Conservation (phyloP, 176 grass and related monocot genomes). For the Phoenix dactylifera region DNA sequence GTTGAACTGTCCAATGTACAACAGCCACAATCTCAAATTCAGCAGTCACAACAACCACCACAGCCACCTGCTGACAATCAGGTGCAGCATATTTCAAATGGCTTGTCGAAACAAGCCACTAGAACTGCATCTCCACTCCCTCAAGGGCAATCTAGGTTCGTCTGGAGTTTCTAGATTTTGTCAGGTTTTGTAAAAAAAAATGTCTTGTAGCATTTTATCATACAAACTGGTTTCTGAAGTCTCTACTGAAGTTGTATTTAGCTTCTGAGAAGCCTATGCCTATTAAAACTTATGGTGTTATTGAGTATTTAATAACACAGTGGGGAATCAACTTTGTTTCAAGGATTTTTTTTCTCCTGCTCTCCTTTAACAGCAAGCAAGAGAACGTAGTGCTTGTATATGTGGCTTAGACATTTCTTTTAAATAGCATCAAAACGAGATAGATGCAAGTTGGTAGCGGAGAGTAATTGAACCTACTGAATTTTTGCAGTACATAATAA, state of each 20-base stretch:
- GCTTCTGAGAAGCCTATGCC: not conserved
- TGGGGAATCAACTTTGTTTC: no score
- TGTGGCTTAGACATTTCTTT: no score
- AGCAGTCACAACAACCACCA: conserved; percentile 26
- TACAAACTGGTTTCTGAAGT: conserved; percentile 5
- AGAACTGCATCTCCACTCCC: conserved; percentile 86
- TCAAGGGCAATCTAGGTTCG: conserved; percentile 97
- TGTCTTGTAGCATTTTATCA: conserved; percentile 16
- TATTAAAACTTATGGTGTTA: no score
- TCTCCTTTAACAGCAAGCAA: no score
- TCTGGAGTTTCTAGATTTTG: conserved; percentile 89
- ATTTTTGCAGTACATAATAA: no score
- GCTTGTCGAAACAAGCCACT: conserved; percentile 37
- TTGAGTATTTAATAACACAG: no score
- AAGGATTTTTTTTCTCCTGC: no score
- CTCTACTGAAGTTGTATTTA: conserved; percentile 16
- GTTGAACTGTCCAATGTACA: conserved; percentile 38
- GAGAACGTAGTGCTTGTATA: no score
- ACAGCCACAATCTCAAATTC: conserved; percentile 32
- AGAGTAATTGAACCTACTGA: no score
- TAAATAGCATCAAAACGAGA: no score
- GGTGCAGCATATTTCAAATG: conserved; percentile 49
- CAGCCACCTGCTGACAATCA: conserved; percentile 35
- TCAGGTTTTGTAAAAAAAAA: conserved; percentile 29
- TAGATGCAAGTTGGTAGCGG: no score